Evolutionary conservation across 2,329 filamentous ascomycete species (phyloP), one percentile per base, ranked within the genome.

Genomic region (Aspergillus unguis): DNA sequence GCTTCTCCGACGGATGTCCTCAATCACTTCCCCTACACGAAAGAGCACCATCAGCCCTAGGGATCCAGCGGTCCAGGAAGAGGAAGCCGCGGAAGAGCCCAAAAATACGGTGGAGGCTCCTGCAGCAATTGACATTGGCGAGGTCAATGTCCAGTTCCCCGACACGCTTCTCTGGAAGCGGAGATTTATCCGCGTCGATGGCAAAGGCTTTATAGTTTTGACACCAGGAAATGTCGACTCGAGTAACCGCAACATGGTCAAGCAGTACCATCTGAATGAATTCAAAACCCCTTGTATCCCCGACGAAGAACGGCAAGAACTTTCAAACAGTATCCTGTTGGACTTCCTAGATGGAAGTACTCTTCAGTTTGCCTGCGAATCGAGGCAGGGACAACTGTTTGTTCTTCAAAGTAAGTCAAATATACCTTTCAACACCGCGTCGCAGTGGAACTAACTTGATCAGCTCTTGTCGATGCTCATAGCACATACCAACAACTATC

Each of bases 91-190:
- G 6, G 48, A 59, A 10, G 48, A 42, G 4, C 44, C 58, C 27
- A 57, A 60, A 44, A 51, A 38, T 36, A 53, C 35, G 42, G 57
- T 49, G 38, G 62, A 58, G 53, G 61, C 58, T 45, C 75, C 73
- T 33, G 75, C 85, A 48, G 79, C 86, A 27, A 79, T 89, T 3
- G 85, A 87, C 56, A 81, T 95, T 70, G 90, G 92, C 44, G 90
- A 96, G 65, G 86, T 99, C 58, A 97, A 99, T 64, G 89, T 97
- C 8, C 94, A 99, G 69, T 96, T 99, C 68, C 94, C 94, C 0
- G 92, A 97, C 67, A 95, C 90, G 50, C 79, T 99, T 43, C 80
- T 99, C 9, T 99, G 94, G 94, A 99, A 97, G 76, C 87, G 92
- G 50, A 85, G 94, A 55, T 91, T 87, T 64, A 85, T 96, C 73